Evolutionary conservation across 1,139 yeast species (phyloP).

Genomic region (Suhomyces terraborum): DNA sequence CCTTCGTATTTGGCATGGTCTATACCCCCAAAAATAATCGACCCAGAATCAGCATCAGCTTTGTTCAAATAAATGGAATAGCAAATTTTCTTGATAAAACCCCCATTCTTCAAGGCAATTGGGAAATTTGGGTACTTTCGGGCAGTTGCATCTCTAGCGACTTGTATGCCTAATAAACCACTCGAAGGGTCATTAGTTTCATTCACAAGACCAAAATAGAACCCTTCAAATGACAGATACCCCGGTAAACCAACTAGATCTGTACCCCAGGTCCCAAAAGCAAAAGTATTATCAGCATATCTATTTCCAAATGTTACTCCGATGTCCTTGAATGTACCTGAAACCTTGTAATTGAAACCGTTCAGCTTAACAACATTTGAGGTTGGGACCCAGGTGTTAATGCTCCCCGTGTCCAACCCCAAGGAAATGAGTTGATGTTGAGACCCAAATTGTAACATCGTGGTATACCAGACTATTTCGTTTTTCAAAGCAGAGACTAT

Average conservation of each 20-base stretch:
- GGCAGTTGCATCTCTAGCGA: slow-evolving; percentile 13
- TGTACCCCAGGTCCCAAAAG: slow-evolving; percentile 20
- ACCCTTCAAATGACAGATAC: slow-evolving; percentile 16
- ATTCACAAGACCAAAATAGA: slow-evolving; percentile 25
- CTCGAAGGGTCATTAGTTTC: slow-evolving; percentile 16
- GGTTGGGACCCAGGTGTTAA: slow-evolving; percentile 23
- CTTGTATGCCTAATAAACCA: slow-evolving; percentile 27
- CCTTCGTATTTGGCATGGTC: slow-evolving; percentile 52
- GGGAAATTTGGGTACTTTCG: slow-evolving; percentile 19
- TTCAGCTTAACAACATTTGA: neutral
- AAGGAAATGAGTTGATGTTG: slow-evolving; percentile 13
- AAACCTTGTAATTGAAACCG: slow-evolving; percentile 8
- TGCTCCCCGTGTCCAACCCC: slow-evolving; percentile 24
- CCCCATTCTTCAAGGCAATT: slow-evolving; percentile 13
- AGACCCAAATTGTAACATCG: slow-evolving; percentile 14
- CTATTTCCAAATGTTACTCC: slow-evolving; percentile 15
- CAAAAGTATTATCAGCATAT: slow-evolving; percentile 21
- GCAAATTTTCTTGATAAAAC: slow-evolving; percentile 10
- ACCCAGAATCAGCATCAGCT: slow-evolving; percentile 40
- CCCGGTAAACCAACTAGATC: slow-evolving; percentile 20
- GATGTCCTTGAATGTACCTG: slow-evolving; percentile 7
- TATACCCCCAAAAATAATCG: slow-evolving; percentile 60
- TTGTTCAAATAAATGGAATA: slow-evolving; percentile 44
- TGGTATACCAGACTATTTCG: slow-evolving; percentile 11
- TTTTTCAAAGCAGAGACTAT: slow-evolving; percentile 5